Percentiles rank a stretch among this genome's conserved stretches.
These are phyloP conservation scores for Diplodia mutila DNA, from an alignment of 2,329 filamentous ascomycete genomes.

Conservation along the genomic window DNA sequence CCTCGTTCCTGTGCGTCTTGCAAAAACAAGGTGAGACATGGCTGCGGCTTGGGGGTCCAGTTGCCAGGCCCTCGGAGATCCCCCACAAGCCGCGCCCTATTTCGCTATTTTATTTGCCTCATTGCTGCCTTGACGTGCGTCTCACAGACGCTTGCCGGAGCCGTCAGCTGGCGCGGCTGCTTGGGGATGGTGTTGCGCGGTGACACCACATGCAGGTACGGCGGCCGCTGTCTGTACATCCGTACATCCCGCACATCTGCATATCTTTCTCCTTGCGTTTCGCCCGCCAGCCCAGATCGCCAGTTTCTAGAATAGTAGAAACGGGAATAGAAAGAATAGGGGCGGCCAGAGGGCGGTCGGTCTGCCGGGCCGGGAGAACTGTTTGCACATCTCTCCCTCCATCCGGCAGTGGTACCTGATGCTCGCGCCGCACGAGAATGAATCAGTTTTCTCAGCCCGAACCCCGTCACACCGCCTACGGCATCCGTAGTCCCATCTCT, in stretches of 20 bases:
- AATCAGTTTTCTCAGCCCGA: background rate
- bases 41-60: constrained; percentile 1
- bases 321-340: background rate
- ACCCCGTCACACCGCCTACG: constrained; percentile 5
- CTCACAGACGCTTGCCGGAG: no score
- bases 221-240: background rate
- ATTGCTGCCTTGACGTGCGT: background rate
- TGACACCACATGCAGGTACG: constrained; percentile 15
- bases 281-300: background rate
- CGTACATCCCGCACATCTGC: constrained; percentile 10
- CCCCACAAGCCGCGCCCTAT: constrained; percentile 7
- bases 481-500: background rate
- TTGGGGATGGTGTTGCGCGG: background rate
- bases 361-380: background rate
- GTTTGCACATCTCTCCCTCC: background rate
- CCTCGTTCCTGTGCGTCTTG: background rate
- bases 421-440: background rate
- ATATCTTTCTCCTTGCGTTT: constrained; percentile 17
- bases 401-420: background rate
- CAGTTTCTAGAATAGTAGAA: background rate
- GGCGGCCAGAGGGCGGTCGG: background rate
- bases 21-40: constrained; percentile 10
- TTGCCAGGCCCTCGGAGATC: constrained; percentile 6
- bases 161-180: background rate
- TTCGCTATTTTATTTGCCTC: background rate